Percentiles rank a stretch among this genome's conserved stretches.
These are phyloP conservation scores for Quercus rubra DNA, from an alignment of 306 rosid genomes.

Conservation along the genomic window DNA sequence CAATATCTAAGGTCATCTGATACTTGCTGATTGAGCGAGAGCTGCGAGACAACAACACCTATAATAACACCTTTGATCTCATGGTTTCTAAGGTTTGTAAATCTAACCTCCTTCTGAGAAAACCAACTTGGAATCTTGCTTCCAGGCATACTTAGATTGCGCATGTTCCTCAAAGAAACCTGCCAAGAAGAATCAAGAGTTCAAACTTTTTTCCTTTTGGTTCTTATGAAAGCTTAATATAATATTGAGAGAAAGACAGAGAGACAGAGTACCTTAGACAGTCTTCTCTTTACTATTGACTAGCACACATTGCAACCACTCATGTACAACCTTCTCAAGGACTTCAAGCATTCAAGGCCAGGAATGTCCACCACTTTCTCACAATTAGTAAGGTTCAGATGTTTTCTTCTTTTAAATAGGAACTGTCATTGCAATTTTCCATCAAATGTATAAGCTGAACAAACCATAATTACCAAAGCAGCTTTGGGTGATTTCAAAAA, in stretches of 20 bases:
- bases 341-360: constrained; percentile 54
- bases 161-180: constrained; percentile 48
- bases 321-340: constrained; percentile 46
- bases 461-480: no score
- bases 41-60: constrained; percentile 40
- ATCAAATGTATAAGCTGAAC: no score
- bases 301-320: constrained; percentile 47
- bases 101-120: constrained; percentile 30
- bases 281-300: constrained; percentile 25
- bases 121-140: constrained; percentile 51
- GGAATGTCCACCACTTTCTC: constrained; percentile 45
- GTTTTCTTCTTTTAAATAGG: no score
- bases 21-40: constrained; percentile 38
- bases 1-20: constrained; percentile 8
- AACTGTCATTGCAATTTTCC: no score
- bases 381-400: constrained; percentile 56
- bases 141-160: constrained; percentile 60
- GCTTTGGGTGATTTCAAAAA: no score
- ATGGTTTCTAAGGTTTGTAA: constrained; percentile 30
- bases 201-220: no score
- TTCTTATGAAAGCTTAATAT: no score
- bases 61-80: constrained; percentile 37
- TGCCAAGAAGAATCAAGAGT: not conserved
- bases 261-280: constrained; percentile 45
- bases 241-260: not conserved